Conservation (phyloP, 2,329 filamentous ascomycete genomes). For the Neofusicoccum cordaticola region DNA sequence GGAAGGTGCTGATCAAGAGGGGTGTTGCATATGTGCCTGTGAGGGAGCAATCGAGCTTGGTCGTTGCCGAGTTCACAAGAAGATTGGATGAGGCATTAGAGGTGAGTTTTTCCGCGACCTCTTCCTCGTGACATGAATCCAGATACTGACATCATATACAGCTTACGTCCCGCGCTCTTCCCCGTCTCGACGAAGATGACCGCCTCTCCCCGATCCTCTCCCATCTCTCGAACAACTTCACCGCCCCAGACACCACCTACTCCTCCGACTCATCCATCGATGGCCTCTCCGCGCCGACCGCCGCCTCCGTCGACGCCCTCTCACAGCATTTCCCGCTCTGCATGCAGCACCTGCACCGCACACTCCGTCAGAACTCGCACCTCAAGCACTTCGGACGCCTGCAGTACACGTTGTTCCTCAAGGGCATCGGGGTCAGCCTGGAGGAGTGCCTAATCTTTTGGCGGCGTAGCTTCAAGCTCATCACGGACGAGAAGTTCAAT, state of each 20-base stretch:
- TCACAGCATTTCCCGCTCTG: slow-evolving; percentile 83
- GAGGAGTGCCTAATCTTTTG: slow-evolving; percentile 92
- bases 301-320: slow-evolving; percentile 68
- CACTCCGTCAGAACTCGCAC: slow-evolving; percentile 81
- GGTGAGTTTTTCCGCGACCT: slow-evolving; percentile 48
- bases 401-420: slow-evolving; percentile 95
- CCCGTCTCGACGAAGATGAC: slow-evolving; percentile 93
- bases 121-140: background rate
- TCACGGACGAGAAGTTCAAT: slow-evolving; percentile 92
- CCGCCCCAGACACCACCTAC: slow-evolving; percentile 84
- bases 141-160: slow-evolving; percentile 32
- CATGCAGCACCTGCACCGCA: slow-evolving; percentile 88
- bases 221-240: slow-evolving; percentile 93
- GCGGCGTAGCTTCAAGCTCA: slow-evolving; percentile 78
- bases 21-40: slow-evolving; percentile 91
- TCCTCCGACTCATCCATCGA: slow-evolving; percentile 72
- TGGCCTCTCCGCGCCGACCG: slow-evolving; percentile 60
- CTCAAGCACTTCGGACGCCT: slow-evolving; percentile 90
- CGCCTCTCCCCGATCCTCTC: slow-evolving; percentile 72
- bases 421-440: slow-evolving; percentile 88
- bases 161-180: slow-evolving; percentile 86
- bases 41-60: slow-evolving; percentile 82
- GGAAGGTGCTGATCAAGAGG: slow-evolving; percentile 70
- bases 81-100: slow-evolving; percentile 79
- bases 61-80: slow-evolving; percentile 79